Evolutionary conservation across 23 red algal species (phyloP).

Genomic region (Agarophyton chilense): DNA sequence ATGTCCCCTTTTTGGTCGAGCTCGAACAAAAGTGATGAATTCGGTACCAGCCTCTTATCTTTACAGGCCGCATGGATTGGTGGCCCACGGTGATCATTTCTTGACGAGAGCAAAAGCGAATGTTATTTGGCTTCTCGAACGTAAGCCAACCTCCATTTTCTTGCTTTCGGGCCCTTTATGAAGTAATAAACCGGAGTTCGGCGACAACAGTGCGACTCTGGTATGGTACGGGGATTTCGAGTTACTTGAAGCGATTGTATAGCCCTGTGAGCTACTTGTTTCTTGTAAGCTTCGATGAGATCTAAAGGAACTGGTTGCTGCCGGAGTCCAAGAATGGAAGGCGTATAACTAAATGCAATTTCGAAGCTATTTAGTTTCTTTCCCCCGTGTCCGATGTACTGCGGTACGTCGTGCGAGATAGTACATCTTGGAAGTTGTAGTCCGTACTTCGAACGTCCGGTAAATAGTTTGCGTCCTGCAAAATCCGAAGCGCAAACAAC

Average conservation of each 20-base stretch:
- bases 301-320: too few relatives aligned
- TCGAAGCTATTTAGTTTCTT: constrained; percentile 40
- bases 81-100: background rate
- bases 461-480: too few relatives aligned
- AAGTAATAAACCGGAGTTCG: too few relatives aligned
- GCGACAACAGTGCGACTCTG: too few relatives aligned
- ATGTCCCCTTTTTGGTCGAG: constrained; percentile 7
- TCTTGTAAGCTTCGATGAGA: background rate
- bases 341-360: constrained; percentile 23
- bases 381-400: constrained; percentile 26
- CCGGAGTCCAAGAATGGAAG: constrained; percentile 18
- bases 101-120: constrained; percentile 24
- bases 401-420: too few relatives aligned
- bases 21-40: background rate
- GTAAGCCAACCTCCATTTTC: too few relatives aligned
- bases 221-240: too few relatives aligned
- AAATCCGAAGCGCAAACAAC: too few relatives aligned
- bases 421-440: too few relatives aligned
- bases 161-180: too few relatives aligned
- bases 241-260: background rate
- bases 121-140: background rate
- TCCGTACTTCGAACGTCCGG: too few relatives aligned
- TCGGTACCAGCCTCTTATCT: constrained; percentile 12
- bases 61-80: constrained; percentile 49
- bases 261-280: constrained; percentile 15